phyloP scores from a whole-genome alignment of 2,329 filamentous ascomycete genomes.

The Exophiala calicioides region DNA sequence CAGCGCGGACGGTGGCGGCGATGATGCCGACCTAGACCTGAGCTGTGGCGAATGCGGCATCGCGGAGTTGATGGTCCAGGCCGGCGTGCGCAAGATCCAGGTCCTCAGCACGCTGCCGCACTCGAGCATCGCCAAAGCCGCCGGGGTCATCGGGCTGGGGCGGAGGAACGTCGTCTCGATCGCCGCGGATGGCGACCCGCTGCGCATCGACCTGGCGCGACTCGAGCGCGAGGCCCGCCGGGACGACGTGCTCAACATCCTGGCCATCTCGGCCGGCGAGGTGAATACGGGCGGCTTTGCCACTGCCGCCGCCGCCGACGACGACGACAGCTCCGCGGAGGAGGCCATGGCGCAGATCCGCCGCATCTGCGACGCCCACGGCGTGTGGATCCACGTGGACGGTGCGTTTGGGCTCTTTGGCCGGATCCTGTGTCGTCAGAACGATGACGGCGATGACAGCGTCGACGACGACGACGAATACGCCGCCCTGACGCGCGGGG shows the following conservation, averaged over 20 bases:
- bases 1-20: constrained; percentile 21
- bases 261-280: constrained; percentile 81
- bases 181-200: constrained; percentile 56
- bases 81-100: constrained; percentile 68
- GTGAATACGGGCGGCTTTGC: constrained; percentile 88
- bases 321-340: too few relatives aligned
- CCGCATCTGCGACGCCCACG: constrained; percentile 68
- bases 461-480: constrained; percentile 56
- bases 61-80: constrained; percentile 38
- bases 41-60: constrained; percentile 71
- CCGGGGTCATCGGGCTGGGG: constrained; percentile 78
- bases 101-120: constrained; percentile 80
- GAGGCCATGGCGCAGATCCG: constrained; percentile 63
- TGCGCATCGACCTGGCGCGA: constrained; percentile 67
- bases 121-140: constrained; percentile 81
- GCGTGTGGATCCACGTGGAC: constrained; percentile 87
- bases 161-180: constrained; percentile 67
- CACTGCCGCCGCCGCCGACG: constrained; percentile 55
- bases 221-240: constrained; percentile 62
- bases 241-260: constrained; percentile 65
- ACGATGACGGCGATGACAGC: constrained; percentile 44
- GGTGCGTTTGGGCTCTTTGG: constrained; percentile 87
- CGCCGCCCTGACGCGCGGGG: constrained; percentile 50
- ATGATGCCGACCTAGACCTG: constrained; percentile 25
- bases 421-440: constrained; percentile 61